phyloP scores from a whole-genome alignment of 1,139 yeast species.

The Nematodospora anomalae region DNA sequence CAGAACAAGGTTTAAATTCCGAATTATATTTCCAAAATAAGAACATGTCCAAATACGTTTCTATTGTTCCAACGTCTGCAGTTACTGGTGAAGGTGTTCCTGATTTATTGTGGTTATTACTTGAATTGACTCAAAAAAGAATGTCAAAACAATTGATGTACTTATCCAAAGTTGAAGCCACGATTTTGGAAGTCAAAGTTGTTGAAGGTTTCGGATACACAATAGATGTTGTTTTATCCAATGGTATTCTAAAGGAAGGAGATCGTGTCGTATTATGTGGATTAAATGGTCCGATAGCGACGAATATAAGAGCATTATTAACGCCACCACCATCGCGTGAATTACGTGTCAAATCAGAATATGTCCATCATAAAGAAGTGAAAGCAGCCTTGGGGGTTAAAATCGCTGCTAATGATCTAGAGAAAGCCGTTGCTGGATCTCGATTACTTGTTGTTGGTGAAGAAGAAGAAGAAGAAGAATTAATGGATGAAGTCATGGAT shows the following conservation, averaged over 20 bases:
- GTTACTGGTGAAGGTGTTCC: constrained; percentile 99
- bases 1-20: constrained; percentile 98
- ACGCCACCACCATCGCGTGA: constrained; percentile 98
- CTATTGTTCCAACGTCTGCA: constrained; percentile 97
- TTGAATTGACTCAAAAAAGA: constrained; percentile 96
- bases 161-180: constrained; percentile 89
- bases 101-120: constrained; percentile 91
- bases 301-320: constrained; percentile 89
- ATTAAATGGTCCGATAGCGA: constrained; percentile 97
- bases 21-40: constrained; percentile 94
- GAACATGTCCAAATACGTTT: constrained; percentile 88
- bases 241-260: constrained; percentile 92
- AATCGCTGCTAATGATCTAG: constrained; percentile 95
- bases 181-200: constrained; percentile 96
- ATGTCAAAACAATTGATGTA: constrained; percentile 99
- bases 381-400: constrained; percentile 99
- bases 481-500: constrained; percentile 98
- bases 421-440: constrained; percentile 99
- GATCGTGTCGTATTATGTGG: constrained; percentile 96
- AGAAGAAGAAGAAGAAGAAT: constrained; percentile 95
- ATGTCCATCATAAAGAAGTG: constrained; percentile 93
- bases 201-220: constrained; percentile 99
- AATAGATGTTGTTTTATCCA: constrained; percentile 93
- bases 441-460: constrained; percentile 93
- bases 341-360: constrained; percentile 90